Base-by-base conservation (phyloP, 2,329 filamentous ascomycete species). In the Gnomoniopsis smithogilvyi region DNA sequence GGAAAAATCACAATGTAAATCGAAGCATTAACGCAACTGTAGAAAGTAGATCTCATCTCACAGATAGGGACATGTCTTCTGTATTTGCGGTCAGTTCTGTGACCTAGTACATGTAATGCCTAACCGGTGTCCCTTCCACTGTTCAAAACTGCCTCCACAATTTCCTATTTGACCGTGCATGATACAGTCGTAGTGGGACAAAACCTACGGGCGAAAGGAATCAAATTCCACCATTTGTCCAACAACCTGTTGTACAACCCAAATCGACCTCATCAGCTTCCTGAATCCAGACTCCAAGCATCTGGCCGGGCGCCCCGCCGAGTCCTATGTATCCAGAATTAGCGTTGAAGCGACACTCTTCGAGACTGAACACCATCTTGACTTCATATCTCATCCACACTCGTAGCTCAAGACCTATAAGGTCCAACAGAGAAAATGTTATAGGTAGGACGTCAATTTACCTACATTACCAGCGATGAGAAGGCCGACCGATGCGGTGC, bases 261-360 rank as follows among this genome's bases (percentile, higher is more conserved):
- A 65, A 72, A 22, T 73, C 69, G 19, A 79, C 80, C 70, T 91
- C 86, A 12, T 81, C 73, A 1, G 82, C 77, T 67, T 87, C 88
- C 72, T 90, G 91, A 62, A 90, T 90, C 87, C 87, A 91, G 1
- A 90, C 86, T 0, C 87, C 88, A 0, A 85, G 81, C 45, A 91
- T 91, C 70, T 91, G 88, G 0, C 88, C 88, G 0, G 87, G 78
- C 0, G 86, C 87, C 0, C 86, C 87, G 51, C 80, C 80, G 33
- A 89, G 79, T 2, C 83, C 85, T 17, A 91, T 82, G 63, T 91
- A n/a, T n/a, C n/a, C n/a, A n/a, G n/a, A n/a, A n/a, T 90, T 62
- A 91, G 72, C 0, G 87, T 88, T 57, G 91, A 88, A 2, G 87
- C 88, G 12, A 91, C 77, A 0, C 88, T 88, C 0, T 84, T 83